phyloP scores from a whole-genome alignment of 2,329 filamentous ascomycete species.

The Diaporthe humulicola region DNA sequence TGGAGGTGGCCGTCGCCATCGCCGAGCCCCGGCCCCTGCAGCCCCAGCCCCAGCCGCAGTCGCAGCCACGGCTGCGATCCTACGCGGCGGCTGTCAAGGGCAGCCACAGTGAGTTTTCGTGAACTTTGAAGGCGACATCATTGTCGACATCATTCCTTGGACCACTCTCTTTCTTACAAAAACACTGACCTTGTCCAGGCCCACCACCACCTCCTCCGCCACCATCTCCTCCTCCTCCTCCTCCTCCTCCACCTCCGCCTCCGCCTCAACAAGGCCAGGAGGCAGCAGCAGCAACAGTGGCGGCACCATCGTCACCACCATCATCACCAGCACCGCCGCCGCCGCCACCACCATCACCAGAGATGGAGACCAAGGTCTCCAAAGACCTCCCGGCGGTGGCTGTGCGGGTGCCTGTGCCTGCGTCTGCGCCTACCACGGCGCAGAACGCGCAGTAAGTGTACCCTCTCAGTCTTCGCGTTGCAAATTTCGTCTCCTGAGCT shows the following conservation, averaged over 20 bases:
- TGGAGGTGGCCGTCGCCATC: not conserved
- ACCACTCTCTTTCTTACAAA: not conserved
- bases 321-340: not conserved
- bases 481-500: not conserved
- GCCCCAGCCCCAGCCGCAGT: not conserved
- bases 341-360: not conserved
- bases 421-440: not conserved
- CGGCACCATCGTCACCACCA: not conserved
- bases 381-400: not conserved
- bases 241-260: not conserved
- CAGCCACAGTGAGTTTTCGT: conserved; percentile 13
- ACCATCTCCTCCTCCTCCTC: not conserved
- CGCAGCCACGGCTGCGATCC: not conserved
- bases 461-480: not conserved
- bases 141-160: not conserved
- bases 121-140: not conserved
- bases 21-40: not conserved
- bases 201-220: not conserved
- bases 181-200: not conserved
- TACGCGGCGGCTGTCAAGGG: conserved; percentile 28
- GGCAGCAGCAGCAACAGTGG: not conserved
- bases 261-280: not conserved
- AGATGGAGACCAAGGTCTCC: not conserved
- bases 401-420: not conserved
- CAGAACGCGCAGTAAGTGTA: conserved; percentile 1